These are phyloP conservation scores for Neurospora intermedia DNA, from an alignment of 495 filamentous ascomycete genomes.

Conservation along the genomic window DNA sequence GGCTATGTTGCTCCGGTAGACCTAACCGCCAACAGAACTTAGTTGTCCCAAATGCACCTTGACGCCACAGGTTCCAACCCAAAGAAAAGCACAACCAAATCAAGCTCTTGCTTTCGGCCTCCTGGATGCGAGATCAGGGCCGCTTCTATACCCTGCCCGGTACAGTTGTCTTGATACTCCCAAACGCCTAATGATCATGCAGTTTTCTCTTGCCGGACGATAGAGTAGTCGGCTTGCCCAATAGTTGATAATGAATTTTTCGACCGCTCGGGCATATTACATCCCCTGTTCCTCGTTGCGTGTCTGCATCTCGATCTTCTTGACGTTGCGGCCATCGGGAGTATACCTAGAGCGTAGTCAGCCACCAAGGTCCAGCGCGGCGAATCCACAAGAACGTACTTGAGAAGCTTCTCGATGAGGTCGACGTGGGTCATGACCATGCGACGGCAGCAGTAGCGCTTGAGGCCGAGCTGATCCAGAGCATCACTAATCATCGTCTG, in stretches of 20 bases:
- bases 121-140: background rate
- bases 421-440: constrained; percentile 99
- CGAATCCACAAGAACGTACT: constrained; percentile 43
- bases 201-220: background rate
- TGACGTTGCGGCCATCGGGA: constrained; percentile 41
- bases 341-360: constrained; percentile 28
- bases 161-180: background rate
- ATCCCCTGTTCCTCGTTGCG: background rate
- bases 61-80: background rate
- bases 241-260: background rate
- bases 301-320: constrained; percentile 31
- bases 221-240: background rate
- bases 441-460: constrained; percentile 92
- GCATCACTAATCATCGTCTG: constrained; percentile 54
- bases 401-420: constrained; percentile 93
- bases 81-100: background rate
- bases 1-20: background rate
- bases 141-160: background rate
- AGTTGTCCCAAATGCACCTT: background rate
- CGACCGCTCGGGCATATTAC: background rate
- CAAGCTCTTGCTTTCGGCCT: background rate
- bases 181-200: background rate
- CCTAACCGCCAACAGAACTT: background rate
- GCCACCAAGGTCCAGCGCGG: background rate
- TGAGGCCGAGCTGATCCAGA: constrained; percentile 86